A percentile compares a stretch with the other conserved stretches of the same genome.
phyloP scores from a whole-genome alignment of 1,284 basidiomycete species.

The Microbotryum saponariae region DNA sequence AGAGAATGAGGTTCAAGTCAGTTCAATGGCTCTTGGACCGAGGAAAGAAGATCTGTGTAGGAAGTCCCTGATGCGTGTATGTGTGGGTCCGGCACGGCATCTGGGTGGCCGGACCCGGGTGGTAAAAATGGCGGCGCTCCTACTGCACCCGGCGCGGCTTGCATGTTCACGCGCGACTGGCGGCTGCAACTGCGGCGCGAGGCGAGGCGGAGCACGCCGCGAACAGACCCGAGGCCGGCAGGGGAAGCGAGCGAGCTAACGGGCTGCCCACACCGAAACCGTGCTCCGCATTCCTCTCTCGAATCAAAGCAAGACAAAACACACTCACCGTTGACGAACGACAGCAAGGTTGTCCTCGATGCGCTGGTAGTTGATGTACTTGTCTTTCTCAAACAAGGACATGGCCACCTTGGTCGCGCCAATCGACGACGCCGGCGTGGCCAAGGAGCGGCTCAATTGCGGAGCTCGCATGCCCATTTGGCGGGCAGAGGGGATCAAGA shows the following conservation, averaged over 20 bases:
- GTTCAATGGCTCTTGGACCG: too few relatives aligned
- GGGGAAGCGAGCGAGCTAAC: too few relatives aligned
- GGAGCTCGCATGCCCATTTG: constrained; percentile 22
- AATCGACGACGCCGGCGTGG: constrained; percentile 68
- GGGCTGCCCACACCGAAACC: too few relatives aligned
- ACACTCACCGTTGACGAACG: constrained; percentile 31
- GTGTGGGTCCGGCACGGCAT: too few relatives aligned
- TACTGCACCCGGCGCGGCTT: neutral
- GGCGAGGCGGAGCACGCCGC: too few relatives aligned
- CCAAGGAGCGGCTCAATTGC: constrained; percentile 45
- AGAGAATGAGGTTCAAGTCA: too few relatives aligned
- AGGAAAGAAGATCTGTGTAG: neutral
- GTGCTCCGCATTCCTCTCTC: too few relatives aligned
- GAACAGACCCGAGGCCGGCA: too few relatives aligned
- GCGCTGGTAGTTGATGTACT: constrained; percentile 81
- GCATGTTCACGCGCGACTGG: too few relatives aligned
- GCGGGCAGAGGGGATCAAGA: constrained; percentile 22
- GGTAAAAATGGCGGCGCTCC: neutral
- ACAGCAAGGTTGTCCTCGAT: constrained; percentile 35
- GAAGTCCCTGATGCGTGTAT: neutral
- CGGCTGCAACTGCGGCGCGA: too few relatives aligned
- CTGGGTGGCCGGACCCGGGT: neutral
- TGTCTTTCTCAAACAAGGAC: constrained; percentile 74
- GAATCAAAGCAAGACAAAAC: neutral
- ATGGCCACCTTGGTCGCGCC: constrained; percentile 89